These are phyloP conservation scores for Populus nigra DNA, from an alignment of 345 rosid genomes.

Conservation along the genomic window DNA sequence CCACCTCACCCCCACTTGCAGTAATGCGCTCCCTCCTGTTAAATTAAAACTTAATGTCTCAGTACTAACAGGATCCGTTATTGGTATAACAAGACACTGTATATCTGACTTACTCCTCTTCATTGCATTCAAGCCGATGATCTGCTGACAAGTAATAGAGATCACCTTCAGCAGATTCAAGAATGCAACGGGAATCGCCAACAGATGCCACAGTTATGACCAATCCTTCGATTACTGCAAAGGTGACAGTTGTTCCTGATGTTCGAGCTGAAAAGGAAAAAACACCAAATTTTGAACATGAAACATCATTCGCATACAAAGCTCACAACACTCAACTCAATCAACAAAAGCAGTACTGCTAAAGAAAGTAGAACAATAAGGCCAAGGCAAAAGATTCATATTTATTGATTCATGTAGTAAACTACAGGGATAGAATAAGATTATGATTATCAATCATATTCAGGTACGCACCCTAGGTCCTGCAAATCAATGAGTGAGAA, in stretches of 20 bases:
- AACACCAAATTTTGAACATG: background rate
- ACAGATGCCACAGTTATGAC: conserved; percentile 94
- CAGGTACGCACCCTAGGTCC: background rate
- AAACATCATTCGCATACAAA: background rate
- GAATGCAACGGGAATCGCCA: conserved; percentile 96
- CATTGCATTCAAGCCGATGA: conserved; percentile 92
- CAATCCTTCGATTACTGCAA: conserved; percentile 91
- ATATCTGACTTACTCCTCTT: conserved; percentile 71
- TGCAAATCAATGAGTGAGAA: background rate
- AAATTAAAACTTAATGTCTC: conserved; percentile 22
- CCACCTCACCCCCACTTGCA: conserved; percentile 98
- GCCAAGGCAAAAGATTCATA: background rate
- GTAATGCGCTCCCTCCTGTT: conserved; percentile 86
- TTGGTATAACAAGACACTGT: conserved; percentile 3
- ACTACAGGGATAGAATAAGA: background rate
- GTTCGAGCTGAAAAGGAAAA: conserved; percentile 58
- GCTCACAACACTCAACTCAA: background rate
- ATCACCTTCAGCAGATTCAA: conserved; percentile 94
- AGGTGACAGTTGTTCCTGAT: conserved; percentile 94
- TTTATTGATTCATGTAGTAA: background rate
- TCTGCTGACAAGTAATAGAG: conserved; percentile 89
- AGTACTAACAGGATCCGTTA: conserved; percentile 13
- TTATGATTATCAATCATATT: background rate
- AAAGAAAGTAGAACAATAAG: background rate
- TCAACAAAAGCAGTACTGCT: background rate